phyloP scores from a whole-genome alignment of 2,329 filamentous ascomycete genomes.

The Paraphoma sp. region DNA sequence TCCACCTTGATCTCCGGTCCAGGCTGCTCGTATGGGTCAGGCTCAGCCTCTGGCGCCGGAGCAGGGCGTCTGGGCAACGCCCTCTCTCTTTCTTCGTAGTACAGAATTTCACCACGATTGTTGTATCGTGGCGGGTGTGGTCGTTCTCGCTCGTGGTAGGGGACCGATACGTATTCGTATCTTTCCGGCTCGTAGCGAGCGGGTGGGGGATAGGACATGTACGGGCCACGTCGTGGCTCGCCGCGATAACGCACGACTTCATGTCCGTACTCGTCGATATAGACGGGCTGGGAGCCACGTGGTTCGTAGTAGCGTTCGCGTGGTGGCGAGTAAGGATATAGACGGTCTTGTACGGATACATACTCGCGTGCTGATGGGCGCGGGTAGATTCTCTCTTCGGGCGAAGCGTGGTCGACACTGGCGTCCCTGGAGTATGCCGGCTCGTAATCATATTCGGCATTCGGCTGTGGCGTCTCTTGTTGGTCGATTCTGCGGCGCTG shows the following conservation, averaged over 20 bases:
- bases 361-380: slow-evolving; percentile 38
- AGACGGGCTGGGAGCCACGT: slow-evolving; percentile 35
- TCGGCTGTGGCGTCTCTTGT: slow-evolving; percentile 45
- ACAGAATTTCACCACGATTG: slow-evolving; percentile 35
- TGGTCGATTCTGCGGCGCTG: slow-evolving; percentile 45
- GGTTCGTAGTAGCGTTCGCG: slow-evolving; percentile 40
- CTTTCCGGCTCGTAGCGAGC: slow-evolving; percentile 38
- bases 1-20: slow-evolving; percentile 37
- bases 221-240: slow-evolving; percentile 28
- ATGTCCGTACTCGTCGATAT: slow-evolving; percentile 44
- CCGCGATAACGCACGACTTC: slow-evolving; percentile 41
- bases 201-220: slow-evolving; percentile 24
- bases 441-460: slow-evolving; percentile 34
- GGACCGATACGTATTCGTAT: slow-evolving; percentile 37
- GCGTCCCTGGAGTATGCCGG: slow-evolving; percentile 40
- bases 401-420: slow-evolving; percentile 36
- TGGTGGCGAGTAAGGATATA: slow-evolving; percentile 35
- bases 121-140: slow-evolving; percentile 33
- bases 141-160: slow-evolving; percentile 28
- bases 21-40: slow-evolving; percentile 33
- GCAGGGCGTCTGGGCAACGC: slow-evolving; percentile 23
- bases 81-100: slow-evolving; percentile 41
- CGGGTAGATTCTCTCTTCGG: slow-evolving; percentile 34
- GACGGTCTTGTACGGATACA: slow-evolving; percentile 42
- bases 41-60: slow-evolving; percentile 21